A percentile compares a stretch with the other conserved stretches of the same genome.
phyloP scores from a whole-genome alignment of 2,329 filamentous ascomycete genomes.

The Trichocomaceae sp. region DNA sequence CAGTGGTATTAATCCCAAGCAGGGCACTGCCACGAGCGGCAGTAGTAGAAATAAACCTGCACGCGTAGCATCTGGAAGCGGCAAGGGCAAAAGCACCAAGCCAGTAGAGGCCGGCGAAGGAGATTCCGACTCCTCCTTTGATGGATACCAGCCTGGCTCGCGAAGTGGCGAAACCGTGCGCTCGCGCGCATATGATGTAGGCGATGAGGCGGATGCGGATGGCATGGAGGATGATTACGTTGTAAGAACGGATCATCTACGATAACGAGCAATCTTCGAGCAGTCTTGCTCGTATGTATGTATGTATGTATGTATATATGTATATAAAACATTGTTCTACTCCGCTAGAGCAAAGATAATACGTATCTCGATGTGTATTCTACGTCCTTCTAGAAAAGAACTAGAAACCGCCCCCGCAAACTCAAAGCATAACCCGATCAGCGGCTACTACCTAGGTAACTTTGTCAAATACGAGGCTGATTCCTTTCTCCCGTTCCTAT shows the following conservation, averaged over 20 bases:
- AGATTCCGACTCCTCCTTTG: slow-evolving; percentile 27
- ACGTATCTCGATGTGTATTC: too few relatives aligned
- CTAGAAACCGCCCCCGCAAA: too few relatives aligned
- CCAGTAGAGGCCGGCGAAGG: slow-evolving; percentile 26
- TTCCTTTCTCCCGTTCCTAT: too few relatives aligned
- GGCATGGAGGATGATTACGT: slow-evolving; percentile 30
- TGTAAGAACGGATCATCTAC: slow-evolving; percentile 34
- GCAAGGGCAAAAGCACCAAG: slow-evolving; percentile 36
- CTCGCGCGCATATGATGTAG: slow-evolving; percentile 16
- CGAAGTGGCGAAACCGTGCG: slow-evolving; percentile 15
- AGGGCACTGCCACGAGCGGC: background rate
- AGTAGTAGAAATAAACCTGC: slow-evolving; percentile 26
- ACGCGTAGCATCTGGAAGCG: slow-evolving; percentile 14
- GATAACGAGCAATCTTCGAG: too few relatives aligned
- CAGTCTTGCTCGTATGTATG: too few relatives aligned
- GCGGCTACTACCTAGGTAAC: too few relatives aligned
- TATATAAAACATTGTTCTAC: background rate
- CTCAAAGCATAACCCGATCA: too few relatives aligned
- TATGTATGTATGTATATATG: slow-evolving; percentile 3
- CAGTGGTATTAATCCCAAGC: slow-evolving; percentile 24
- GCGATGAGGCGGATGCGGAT: slow-evolving; percentile 23
- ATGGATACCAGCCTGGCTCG: slow-evolving; percentile 11
- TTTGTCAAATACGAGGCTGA: too few relatives aligned
- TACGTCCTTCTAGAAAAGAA: too few relatives aligned
- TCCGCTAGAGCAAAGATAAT: too few relatives aligned